Percentiles rank a stretch among this genome's conserved stretches.
These are phyloP conservation scores for Boletus speciosus DNA, from an alignment of 768 basidiomycete species.

Conservation along the genomic window DNA sequence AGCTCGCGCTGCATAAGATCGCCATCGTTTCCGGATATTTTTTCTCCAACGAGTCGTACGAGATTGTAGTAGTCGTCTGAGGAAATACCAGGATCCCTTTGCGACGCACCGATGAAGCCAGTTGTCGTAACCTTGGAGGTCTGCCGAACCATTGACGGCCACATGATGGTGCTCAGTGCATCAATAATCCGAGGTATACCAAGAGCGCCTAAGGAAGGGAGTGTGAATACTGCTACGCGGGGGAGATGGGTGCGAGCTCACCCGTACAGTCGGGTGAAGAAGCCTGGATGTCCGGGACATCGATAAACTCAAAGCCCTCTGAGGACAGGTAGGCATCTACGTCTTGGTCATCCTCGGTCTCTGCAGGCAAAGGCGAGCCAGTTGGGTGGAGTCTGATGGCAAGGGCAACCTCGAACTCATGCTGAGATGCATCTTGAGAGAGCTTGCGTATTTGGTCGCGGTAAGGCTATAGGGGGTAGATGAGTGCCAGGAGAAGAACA, in stretches of 20 bases:
- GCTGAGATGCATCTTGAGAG: conserved; percentile 43
- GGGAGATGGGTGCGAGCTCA: conserved; percentile 1
- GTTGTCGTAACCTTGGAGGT: neutral
- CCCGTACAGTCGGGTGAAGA: conserved; percentile 14
- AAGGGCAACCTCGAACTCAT: conserved; percentile 68
- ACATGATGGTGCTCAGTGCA: conserved; percentile 84
- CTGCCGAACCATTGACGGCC: conserved; percentile 65
- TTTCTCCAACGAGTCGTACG: conserved; percentile 18
- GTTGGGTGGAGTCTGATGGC: conserved; percentile 53
- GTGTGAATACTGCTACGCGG: neutral
- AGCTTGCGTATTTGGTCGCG: conserved; percentile 52
- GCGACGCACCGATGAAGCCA: neutral
- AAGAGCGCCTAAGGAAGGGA: conserved; percentile 38
- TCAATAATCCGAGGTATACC: conserved; percentile 69
- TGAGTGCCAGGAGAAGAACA: neutral
- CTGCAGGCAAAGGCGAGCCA: conserved; percentile 15
- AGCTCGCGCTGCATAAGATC: conserved; percentile 48
- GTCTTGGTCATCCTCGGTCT: conserved; percentile 47
- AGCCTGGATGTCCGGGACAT: conserved; percentile 28
- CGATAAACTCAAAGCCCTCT: conserved; percentile 75
- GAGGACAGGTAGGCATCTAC: conserved; percentile 65
- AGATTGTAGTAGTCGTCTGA: conserved; percentile 22
- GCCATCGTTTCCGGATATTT: conserved; percentile 25
- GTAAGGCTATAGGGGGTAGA: conserved; percentile 45
- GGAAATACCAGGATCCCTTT: conserved; percentile 2